Evolutionary conservation across 352 stramenopile species (phyloP).

Genomic region (Pythium oligandrum): DNA sequence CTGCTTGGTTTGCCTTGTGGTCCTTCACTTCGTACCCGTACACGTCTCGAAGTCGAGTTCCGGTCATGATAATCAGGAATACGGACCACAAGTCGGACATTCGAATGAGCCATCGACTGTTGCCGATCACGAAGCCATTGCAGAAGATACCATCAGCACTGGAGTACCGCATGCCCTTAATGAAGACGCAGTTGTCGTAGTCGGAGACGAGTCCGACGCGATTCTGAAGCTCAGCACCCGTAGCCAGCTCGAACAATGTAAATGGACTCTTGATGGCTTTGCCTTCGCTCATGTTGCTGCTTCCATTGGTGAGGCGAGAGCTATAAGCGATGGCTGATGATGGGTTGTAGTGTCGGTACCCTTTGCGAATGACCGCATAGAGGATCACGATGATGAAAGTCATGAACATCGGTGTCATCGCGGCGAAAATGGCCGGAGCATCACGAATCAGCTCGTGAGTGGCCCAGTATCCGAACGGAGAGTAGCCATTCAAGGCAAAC

Average conservation of each 20-base stretch:
- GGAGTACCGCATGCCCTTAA: constrained; percentile 22
- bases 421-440: constrained; percentile 1
- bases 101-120: constrained; percentile 37
- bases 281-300: background rate
- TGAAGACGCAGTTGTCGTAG: constrained; percentile 36
- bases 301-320: background rate
- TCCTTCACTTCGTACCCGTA: constrained; percentile 34
- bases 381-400: constrained; percentile 6
- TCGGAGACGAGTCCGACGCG: constrained; percentile 19
- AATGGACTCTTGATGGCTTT: background rate
- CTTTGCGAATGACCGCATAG: constrained; percentile 22
- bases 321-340: background rate
- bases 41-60: constrained; percentile 29
- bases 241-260: constrained; percentile 4
- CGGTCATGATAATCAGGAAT: constrained; percentile 36
- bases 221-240: constrained; percentile 3
- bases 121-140: constrained; percentile 49
- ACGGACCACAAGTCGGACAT: constrained; percentile 35
- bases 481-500: no score
- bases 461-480: constrained; percentile 7
- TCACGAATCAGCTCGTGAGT: background rate
- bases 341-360: constrained; percentile 15
- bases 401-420: constrained; percentile 1
- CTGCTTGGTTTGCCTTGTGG: constrained; percentile 25
- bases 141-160: constrained; percentile 43